Evolutionary conservation across 257 asterid species (phyloP).

Genomic region (Lavandula angustifolia): DNA sequence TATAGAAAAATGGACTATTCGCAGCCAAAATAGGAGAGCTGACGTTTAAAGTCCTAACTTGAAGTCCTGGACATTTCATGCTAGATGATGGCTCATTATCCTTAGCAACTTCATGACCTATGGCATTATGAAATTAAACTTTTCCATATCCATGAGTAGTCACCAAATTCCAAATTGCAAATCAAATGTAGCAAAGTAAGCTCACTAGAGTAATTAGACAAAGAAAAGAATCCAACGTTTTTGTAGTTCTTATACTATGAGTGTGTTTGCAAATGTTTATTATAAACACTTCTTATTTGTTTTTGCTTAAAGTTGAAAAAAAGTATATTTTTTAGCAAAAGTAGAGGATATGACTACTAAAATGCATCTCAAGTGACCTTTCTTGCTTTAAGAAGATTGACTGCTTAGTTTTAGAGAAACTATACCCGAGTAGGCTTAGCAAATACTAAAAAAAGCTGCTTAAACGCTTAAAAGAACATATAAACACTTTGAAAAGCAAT

Average conservation of each 20-base stretch:
- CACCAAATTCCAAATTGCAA: conserved; percentile 10
- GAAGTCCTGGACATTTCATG: conserved; percentile 43
- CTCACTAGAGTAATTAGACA: not conserved
- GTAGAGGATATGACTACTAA: no score
- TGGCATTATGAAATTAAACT: conserved; percentile 25
- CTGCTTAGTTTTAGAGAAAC: no score
- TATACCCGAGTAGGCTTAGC: no score
- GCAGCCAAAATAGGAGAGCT: conserved; percentile 95
- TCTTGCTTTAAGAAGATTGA: no score
- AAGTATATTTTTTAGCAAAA: no score
- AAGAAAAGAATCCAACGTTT: conserved; percentile 18
- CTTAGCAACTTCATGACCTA: conserved; percentile 47
- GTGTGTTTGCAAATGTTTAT: no score
- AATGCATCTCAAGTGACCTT: no score
- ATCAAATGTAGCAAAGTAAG: not conserved
- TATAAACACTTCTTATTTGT: no score
- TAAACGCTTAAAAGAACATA: no score
- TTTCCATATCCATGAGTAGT: conserved; percentile 7
- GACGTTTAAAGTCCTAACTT: conserved; percentile 61
- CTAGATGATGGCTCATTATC: conserved; percentile 40
- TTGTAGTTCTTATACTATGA: not conserved
- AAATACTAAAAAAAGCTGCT: not conserved
- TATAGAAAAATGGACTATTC: conserved; percentile 73
- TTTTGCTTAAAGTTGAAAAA: no score
- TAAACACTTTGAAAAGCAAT: no score